A percentile compares a stretch with the other conserved stretches of the same genome.
phyloP scores from a whole-genome alignment of 306 rosid genomes.

The Psophocarpus tetragonolobus region DNA sequence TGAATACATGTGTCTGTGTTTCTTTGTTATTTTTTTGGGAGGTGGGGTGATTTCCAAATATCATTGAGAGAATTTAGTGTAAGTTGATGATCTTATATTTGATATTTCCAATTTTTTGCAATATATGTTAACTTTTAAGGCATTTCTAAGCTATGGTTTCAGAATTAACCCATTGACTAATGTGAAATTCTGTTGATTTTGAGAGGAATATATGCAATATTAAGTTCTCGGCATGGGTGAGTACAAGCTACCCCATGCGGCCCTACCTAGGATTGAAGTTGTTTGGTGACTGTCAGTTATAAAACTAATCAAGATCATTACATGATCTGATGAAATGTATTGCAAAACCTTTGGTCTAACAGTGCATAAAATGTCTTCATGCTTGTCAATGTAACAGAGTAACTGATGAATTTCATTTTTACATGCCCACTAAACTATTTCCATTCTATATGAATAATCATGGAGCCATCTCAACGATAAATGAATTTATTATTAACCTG shows the following conservation, averaged over 20 bases:
- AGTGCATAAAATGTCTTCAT: not conserved
- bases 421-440: not conserved
- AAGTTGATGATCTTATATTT: not conserved
- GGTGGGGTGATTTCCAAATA: not conserved
- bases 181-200: constrained; percentile 9
- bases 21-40: not conserved
- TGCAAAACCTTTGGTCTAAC: not conserved
- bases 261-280: not conserved
- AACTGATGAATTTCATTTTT: constrained; percentile 15
- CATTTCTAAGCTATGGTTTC: not conserved
- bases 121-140: not conserved
- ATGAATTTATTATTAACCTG: not conserved
- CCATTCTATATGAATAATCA: not conserved
- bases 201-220: not conserved
- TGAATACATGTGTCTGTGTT: not conserved
- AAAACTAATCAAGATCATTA: not conserved
- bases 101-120: constrained; percentile 16
- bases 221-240: constrained; percentile 3
- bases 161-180: not conserved
- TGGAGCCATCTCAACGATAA: not conserved
- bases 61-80: not conserved
- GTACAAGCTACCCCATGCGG: not conserved
- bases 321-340: not conserved
- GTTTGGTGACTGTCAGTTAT: not conserved
- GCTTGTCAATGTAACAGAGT: not conserved